Evolutionary conservation across 495 filamentous ascomycete species (phyloP), one percentile per base, ranked within the genome.

Genomic region (Neurospora tetrasperma): DNA sequence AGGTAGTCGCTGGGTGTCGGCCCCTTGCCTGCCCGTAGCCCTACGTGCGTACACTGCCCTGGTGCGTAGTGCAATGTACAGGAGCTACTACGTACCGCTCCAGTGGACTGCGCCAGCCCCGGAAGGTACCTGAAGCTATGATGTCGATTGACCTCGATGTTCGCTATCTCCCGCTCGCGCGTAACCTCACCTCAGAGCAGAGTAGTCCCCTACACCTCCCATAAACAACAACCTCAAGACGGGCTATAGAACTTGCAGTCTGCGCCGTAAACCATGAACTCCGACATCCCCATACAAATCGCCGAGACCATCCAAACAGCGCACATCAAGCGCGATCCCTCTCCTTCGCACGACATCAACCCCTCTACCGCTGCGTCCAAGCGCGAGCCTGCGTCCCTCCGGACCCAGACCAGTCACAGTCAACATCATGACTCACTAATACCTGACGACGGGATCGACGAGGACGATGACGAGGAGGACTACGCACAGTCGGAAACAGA

Each of bases 281-380:
- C 78, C 66, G 84, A 82, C 16, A 71, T 87, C 79, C 79, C 87
- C 81, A 79, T 90, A 27, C 87, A 93, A 74, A 81, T 94, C 71
- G 89, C 91, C 23, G 90, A 92, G 73, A 90, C 90, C 23, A 85
- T 97, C 74, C 94, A 97, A 80, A 88, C 91, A 16, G 92, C 91
- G 41, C 90, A 90, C 74, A 87, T 97, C 82, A 90, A 91, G 41
- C 85, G 81, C 20, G 73, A 88, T 44, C 93, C 93, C 2, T 91
- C 89, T 35, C 86, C 90, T 8, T 72, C 79, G 44, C 92, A 94
- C 84, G 94, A 97, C 82, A 74, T 94, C 78, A 94, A 94, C 80
- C 93, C 94, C 16, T 85, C 91, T 38, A 93, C 94, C 59, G 86
- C 92, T 38, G 86, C 89, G 18, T 88, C 90, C 72, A 78, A 84